phyloP scores from a whole-genome alignment of 2,329 filamentous ascomycete genomes.

The Stagonosporopsis chrysanthemi region DNA sequence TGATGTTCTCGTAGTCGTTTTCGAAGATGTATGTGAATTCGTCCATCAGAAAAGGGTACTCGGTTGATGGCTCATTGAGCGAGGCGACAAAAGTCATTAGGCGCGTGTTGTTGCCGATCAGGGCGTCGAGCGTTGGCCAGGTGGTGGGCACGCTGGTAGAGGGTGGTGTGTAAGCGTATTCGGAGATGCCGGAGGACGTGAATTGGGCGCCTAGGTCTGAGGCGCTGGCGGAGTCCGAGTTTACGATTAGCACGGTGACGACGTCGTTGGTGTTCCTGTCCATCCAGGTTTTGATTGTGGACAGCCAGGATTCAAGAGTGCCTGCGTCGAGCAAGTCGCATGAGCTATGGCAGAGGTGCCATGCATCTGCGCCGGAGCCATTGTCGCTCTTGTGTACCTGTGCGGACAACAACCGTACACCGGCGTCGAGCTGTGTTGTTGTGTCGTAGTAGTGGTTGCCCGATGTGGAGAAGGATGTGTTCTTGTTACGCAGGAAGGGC shows the following conservation, averaged over 20 bases:
- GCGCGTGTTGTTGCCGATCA: conserved; percentile 71
- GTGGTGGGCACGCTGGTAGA: conserved; percentile 55
- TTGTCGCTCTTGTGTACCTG: conserved; percentile 71
- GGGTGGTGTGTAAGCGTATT: conserved; percentile 61
- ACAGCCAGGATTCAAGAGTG: conserved; percentile 68
- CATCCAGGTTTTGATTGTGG: conserved; percentile 72
- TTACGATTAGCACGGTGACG: conserved; percentile 76
- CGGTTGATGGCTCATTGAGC: conserved; percentile 39
- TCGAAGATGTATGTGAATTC: conserved; percentile 76
- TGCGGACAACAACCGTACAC: conserved; percentile 74
- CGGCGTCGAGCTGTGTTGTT: conserved; percentile 71
- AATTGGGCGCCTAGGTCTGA: conserved; percentile 61
- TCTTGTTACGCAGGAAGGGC: conserved; percentile 71
- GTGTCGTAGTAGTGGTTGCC: conserved; percentile 79
- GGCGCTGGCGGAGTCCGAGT: conserved; percentile 67
- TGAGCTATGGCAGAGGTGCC: conserved; percentile 74
- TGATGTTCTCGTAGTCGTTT: conserved; percentile 71
- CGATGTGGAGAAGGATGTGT: conserved; percentile 67
- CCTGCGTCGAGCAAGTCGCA: conserved; percentile 76
- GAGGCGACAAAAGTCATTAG: conserved; percentile 74
- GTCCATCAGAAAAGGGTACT: conserved; percentile 66
- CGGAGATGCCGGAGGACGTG: conserved; percentile 62
- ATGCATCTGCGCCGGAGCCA: conserved; percentile 47
- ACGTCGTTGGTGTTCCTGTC: conserved; percentile 75
- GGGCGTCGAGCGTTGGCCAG: conserved; percentile 76